Evolutionary conservation across 805 yeast genomes (phyloP).

Genomic region (Metschnikowia lochheadii): DNA sequence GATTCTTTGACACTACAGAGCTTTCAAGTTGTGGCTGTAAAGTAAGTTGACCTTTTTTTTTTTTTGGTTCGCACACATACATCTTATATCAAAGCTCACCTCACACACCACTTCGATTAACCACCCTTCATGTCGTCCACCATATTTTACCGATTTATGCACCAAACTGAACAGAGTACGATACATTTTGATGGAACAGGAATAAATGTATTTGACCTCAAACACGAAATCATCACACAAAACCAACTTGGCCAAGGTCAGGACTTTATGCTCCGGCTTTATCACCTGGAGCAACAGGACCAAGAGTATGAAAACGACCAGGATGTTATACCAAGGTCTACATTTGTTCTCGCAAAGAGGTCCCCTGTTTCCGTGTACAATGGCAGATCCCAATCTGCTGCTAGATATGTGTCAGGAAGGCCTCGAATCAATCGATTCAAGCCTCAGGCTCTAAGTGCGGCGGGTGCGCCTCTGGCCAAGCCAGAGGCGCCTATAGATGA

Average conservation of each 20-base stretch:
- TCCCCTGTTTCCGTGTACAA: conserved; percentile 51
- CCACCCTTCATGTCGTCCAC: conserved; percentile 65
- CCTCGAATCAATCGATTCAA: conserved; percentile 47
- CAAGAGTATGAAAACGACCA: conserved; percentile 84
- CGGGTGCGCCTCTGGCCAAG: conserved; percentile 14
- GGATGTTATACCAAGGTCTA: conserved; percentile 84
- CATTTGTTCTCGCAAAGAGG: conserved; percentile 75
- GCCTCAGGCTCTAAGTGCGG: conserved; percentile 29
- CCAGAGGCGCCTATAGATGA: conserved; percentile 31
- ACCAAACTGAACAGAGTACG: conserved; percentile 75
- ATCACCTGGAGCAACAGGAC: conserved; percentile 52
- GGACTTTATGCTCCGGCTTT: conserved; percentile 74
- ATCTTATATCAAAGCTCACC: neutral
- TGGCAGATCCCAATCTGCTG: conserved; percentile 34
- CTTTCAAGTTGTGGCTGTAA: neutral
- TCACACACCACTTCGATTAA: neutral
- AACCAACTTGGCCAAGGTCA: conserved; percentile 80
- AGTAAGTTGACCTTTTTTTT: neutral
- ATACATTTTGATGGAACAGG: conserved; percentile 95
- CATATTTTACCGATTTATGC: conserved; percentile 79
- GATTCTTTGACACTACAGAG: too few species aligned
- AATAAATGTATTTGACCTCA: conserved; percentile 87
- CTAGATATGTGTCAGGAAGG: conserved; percentile 69
- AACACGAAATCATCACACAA: conserved; percentile 79
- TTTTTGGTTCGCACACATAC: conserved; percentile 3